A percentile compares a stretch with the other conserved stretches of the same genome.
Evolutionary conservation across 768 basidiomycete genomes (phyloP).

Genomic region (Agrocybe chaxingu): DNA sequence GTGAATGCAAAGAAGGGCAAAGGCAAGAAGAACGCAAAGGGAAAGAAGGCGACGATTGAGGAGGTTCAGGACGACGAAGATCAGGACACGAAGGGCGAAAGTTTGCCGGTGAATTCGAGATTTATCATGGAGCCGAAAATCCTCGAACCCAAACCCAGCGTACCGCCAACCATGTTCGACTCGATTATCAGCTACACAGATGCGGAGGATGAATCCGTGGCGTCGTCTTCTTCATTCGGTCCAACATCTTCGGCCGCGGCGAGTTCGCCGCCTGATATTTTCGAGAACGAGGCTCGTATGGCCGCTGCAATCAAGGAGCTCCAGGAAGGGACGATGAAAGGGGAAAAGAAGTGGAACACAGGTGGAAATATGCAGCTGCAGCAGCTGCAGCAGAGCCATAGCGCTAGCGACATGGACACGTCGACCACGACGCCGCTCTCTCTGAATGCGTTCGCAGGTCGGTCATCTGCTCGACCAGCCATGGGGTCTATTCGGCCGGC

Average conservation of each 20-base stretch:
- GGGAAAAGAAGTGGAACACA: background rate
- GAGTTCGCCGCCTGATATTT: constrained; percentile 22
- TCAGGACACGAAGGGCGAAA: constrained; percentile 22
- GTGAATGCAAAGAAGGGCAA: constrained; percentile 20
- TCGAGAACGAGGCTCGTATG: constrained; percentile 25
- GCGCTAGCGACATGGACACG: background rate
- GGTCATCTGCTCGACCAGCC: constrained; percentile 1
- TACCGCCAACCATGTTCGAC: constrained; percentile 32
- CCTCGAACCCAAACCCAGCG: constrained; percentile 40
- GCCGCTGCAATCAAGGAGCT: constrained; percentile 21
- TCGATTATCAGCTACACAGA: constrained; percentile 32
- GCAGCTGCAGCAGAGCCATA: background rate
- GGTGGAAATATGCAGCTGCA: too few relatives aligned
- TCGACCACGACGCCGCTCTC: too few relatives aligned
- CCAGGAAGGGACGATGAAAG: constrained; percentile 8
- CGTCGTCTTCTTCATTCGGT: constrained; percentile 17
- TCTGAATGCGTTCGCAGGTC: background rate
- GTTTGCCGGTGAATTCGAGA: constrained; percentile 32
- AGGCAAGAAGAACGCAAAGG: constrained; percentile 24
- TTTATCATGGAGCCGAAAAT: constrained; percentile 28
- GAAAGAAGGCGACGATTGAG: constrained; percentile 38
- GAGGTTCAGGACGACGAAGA: constrained; percentile 44
- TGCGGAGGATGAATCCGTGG: constrained; percentile 16
- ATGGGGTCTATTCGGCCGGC: background rate
- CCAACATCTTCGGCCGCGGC: constrained; percentile 26